Conservation (phyloP, 2,329 filamentous ascomycete genomes). For the Thelonectria discophora region DNA sequence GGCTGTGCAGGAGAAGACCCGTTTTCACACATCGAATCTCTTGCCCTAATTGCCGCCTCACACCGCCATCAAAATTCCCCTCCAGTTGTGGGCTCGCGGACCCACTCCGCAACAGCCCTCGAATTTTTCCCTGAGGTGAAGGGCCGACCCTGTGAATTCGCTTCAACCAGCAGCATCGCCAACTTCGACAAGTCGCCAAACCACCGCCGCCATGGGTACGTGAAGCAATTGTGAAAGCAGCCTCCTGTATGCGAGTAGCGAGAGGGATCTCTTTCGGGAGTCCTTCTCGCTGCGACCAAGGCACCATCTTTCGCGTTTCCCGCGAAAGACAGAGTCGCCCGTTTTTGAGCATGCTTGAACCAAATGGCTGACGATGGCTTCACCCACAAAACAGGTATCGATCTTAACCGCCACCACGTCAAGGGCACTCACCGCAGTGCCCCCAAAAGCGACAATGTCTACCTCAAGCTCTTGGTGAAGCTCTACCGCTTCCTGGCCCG, state of each 20-base stretch:
- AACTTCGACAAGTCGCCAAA: constrained; percentile 48
- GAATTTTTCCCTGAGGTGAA: constrained; percentile 42
- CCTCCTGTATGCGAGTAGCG: constrained; percentile 62
- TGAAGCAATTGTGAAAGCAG: constrained; percentile 52
- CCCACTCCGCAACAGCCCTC: constrained; percentile 39
- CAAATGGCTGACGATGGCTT: constrained; percentile 68
- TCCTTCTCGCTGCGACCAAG: constrained; percentile 39
- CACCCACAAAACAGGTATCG: constrained; percentile 67
- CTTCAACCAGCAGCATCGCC: constrained; percentile 49
- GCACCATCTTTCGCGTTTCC: constrained; percentile 40
- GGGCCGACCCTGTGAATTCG: constrained; percentile 27
- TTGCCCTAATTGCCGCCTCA: constrained; percentile 56
- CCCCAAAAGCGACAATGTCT: constrained; percentile 98
- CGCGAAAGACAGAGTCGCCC: constrained; percentile 42
- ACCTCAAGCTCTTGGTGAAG: constrained; percentile 97
- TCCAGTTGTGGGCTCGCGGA: constrained; percentile 16
- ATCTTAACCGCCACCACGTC: constrained; percentile 76
- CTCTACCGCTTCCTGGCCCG: constrained; percentile 96
- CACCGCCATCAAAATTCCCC: constrained; percentile 49
- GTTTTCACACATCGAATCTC: no score
- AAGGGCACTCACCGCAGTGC: constrained; percentile 85
- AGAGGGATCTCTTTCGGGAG: constrained; percentile 18
- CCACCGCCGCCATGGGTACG: constrained; percentile 69
- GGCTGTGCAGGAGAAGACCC: no score
- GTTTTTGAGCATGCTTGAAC: constrained; percentile 70